Evolutionary conservation across 2,329 filamentous ascomycete genomes (phyloP).

Genomic region (Venturia nashicola): DNA sequence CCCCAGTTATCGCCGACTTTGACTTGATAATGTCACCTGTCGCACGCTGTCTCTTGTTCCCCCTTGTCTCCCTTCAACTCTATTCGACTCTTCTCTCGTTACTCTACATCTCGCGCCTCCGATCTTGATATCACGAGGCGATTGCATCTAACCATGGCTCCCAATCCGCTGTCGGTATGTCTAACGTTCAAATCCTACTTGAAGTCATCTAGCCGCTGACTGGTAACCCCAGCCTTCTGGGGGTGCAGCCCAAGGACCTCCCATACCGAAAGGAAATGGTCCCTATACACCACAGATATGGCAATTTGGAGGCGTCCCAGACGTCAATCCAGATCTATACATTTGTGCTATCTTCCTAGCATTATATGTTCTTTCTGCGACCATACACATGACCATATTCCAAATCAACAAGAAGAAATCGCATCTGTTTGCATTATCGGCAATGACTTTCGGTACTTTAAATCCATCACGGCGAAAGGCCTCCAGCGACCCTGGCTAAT

Average conservation of each 20-base stretch:
- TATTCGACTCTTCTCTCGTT: background rate
- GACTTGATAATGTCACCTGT: background rate
- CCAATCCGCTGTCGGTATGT: background rate
- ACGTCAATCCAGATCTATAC: slow-evolving; percentile 26
- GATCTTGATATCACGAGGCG: background rate
- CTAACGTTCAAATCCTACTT: background rate
- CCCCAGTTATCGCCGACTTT: background rate
- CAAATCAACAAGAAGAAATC: slow-evolving; percentile 23
- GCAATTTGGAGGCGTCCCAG: slow-evolving; percentile 23
- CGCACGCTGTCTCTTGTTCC: background rate
- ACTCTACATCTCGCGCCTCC: background rate
- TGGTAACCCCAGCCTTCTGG: background rate
- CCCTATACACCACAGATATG: slow-evolving; percentile 4
- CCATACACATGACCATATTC: slow-evolving; percentile 29
- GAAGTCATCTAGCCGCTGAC: background rate
- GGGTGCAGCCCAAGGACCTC: background rate
- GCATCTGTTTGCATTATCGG: slow-evolving; percentile 30
- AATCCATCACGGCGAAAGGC: background rate
- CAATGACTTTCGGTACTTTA: slow-evolving; percentile 26
- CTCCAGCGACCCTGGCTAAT: background rate
- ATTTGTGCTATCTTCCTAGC: slow-evolving; percentile 27
- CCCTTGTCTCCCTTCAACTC: background rate
- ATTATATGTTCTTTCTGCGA: slow-evolving; percentile 26
- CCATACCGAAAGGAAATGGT: background rate
- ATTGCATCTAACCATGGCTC: background rate